phyloP scores from a whole-genome alignment of 2,329 filamentous ascomycete genomes.

The Colletotrichum sansevieriae region DNA sequence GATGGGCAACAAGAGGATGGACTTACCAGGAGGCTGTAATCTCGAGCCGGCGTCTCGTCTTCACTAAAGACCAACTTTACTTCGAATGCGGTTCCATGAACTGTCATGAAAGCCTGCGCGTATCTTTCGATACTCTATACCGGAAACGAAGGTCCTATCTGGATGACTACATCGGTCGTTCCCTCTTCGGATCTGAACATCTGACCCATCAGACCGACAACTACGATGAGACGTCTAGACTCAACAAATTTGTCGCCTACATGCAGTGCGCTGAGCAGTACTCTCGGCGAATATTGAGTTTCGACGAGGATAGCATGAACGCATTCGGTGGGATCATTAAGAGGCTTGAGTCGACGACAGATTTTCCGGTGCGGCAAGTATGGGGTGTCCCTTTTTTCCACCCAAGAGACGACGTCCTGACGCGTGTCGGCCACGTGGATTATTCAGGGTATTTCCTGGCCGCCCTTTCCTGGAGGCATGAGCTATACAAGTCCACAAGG shows the following conservation, averaged over 20 bases:
- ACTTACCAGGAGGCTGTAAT: conserved; percentile 40
- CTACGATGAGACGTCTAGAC: conserved; percentile 11
- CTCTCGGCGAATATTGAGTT: conserved; percentile 13
- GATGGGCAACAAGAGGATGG: conserved; percentile 35
- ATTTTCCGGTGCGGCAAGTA: conserved; percentile 17
- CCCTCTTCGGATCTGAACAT: conserved; percentile 26
- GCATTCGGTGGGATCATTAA: conserved; percentile 22
- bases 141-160: conserved; percentile 8
- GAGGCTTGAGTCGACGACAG: conserved; percentile 4
- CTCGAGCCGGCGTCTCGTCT: conserved; percentile 44
- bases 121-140: conserved; percentile 14
- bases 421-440: neutral
- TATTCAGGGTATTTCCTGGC: conserved; percentile 6
- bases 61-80: conserved; percentile 46
- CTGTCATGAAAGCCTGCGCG: conserved; percentile 20
- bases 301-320: conserved; percentile 20
- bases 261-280: conserved; percentile 23
- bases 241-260: conserved; percentile 21
- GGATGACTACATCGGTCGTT: conserved; percentile 18
- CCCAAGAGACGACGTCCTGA: neutral
- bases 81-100: conserved; percentile 44
- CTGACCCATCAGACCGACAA: neutral
- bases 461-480: conserved; percentile 21
- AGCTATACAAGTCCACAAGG: conserved; percentile 21
- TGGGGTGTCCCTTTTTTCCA: conserved; percentile 24